A percentile compares a stretch with the other conserved stretches of the same genome.
Conservation (phyloP, 805 yeast genomes). For the Yamadazyma laniorum region DNA sequence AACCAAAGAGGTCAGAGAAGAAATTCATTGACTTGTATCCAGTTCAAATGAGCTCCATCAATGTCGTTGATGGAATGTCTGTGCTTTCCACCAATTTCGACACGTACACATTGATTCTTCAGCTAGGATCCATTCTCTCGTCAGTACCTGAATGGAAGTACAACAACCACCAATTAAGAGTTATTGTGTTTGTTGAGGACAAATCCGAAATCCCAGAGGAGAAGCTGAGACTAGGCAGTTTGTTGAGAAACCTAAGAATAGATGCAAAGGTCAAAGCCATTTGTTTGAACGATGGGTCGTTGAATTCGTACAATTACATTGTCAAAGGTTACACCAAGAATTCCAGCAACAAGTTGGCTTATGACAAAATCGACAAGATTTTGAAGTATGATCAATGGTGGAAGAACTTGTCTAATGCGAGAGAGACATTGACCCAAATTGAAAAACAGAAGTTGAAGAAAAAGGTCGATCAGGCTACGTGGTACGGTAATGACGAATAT, state of each 20-base stretch:
- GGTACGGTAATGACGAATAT: slow-evolving; percentile 1
- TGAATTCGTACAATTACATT: slow-evolving; percentile 68
- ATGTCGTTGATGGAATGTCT: slow-evolving; percentile 64
- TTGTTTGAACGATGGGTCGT: slow-evolving; percentile 57
- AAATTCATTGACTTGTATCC: slow-evolving; percentile 88
- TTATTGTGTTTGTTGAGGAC: slow-evolving; percentile 86
- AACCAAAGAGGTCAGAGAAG: slow-evolving; percentile 26
- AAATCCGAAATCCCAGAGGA: slow-evolving; percentile 72
- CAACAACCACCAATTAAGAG: slow-evolving; percentile 64
- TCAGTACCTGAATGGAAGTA: slow-evolving; percentile 93
- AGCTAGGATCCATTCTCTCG: slow-evolving; percentile 86
- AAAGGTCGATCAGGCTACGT: slow-evolving; percentile 3
- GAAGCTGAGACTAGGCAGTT: slow-evolving; percentile 52
- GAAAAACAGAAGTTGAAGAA: slow-evolving; percentile 25
- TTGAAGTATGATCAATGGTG: slow-evolving; percentile 83
- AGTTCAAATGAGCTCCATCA: slow-evolving; percentile 90
- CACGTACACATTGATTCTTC: slow-evolving; percentile 90
- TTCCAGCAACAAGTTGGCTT: slow-evolving; percentile 20
- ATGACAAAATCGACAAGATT: slow-evolving; percentile 47
- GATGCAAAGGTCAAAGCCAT: slow-evolving; percentile 77
- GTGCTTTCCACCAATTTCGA: slow-evolving; percentile 88
- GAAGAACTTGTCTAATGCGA: slow-evolving; percentile 61
- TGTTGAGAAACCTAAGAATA: slow-evolving; percentile 77
- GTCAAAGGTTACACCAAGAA: slow-evolving; percentile 60
- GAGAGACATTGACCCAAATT: slow-evolving; percentile 40